These are phyloP conservation scores for Perkinsus chesapeaki DNA, from an alignment of 169 alveolate species.

Conservation along the genomic window DNA sequence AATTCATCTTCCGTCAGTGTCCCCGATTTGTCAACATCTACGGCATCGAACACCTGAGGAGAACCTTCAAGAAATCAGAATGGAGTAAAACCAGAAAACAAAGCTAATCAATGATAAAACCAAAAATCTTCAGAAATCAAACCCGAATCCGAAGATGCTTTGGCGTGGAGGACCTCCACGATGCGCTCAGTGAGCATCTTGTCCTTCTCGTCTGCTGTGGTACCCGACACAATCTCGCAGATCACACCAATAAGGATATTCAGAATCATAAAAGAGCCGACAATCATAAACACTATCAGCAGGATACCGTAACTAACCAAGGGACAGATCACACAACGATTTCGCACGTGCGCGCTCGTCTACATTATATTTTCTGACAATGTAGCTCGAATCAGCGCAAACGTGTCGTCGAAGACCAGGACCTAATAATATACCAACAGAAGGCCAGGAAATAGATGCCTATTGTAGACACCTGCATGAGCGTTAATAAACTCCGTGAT, in stretches of 20 bases:
- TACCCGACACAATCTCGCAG: background rate
- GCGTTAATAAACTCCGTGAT: no score
- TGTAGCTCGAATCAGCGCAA: background rate
- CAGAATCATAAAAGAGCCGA: background rate
- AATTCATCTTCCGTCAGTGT: background rate
- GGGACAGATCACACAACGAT: background rate
- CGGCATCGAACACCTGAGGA: background rate
- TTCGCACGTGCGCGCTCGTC: background rate
- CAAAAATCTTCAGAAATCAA: no score
- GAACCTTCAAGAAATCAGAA: background rate
- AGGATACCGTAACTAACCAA: background rate
- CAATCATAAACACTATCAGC: background rate
- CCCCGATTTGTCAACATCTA: background rate
- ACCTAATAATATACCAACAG: no score
- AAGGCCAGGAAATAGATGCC: no score
- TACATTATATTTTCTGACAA: background rate
- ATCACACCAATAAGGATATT: conserved; percentile 13
- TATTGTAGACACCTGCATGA: no score
- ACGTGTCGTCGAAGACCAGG: conserved; percentile 7
- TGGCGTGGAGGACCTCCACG: no score
- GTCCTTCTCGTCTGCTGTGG: background rate
- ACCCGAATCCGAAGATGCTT: no score
- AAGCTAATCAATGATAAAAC: no score
- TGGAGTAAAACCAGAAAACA: no score
- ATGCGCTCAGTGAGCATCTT: background rate